These are phyloP conservation scores for Microthlaspi erraticum DNA, from an alignment of 345 rosid genomes.

Conservation along the genomic window DNA sequence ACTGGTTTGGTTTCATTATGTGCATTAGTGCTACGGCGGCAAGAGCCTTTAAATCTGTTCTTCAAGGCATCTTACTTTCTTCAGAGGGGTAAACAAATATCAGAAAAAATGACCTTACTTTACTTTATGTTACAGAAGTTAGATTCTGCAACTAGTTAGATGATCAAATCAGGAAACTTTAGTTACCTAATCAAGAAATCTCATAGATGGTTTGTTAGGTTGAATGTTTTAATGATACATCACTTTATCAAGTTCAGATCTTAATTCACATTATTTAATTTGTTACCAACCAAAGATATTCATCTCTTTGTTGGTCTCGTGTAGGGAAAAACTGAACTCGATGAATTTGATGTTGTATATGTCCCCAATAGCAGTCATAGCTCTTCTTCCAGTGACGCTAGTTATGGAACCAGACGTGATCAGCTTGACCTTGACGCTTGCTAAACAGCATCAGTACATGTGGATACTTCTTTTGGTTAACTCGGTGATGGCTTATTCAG, in stretches of 20 bases:
- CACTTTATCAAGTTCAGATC: conserved; percentile 8
- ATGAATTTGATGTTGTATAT: conserved; percentile 94
- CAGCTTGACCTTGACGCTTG: conserved; percentile 60
- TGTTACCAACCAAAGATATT: conserved; percentile 2
- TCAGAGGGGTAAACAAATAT: conserved; percentile 68
- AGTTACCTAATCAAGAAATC: conserved; percentile 16
- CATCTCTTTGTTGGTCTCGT: not conserved
- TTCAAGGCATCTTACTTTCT: conserved; percentile 94
- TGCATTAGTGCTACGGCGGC: conserved; percentile 96
- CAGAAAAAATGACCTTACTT: not conserved
- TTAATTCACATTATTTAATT: not conserved
- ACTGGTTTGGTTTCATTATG: conserved; percentile 92
- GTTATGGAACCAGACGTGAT: conserved; percentile 85
- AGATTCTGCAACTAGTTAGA: conserved; percentile 12
- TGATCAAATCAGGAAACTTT: conserved; percentile 32
- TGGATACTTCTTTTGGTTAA: conserved; percentile 77
- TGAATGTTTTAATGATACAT: not conserved
- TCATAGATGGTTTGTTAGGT: conserved; percentile 30
- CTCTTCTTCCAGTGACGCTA: conserved; percentile 70
- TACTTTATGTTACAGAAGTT: not conserved
- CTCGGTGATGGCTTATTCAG: conserved; percentile 84
- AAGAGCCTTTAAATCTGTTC: conserved; percentile 96
- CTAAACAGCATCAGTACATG: conserved; percentile 68
- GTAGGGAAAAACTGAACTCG: conserved; percentile 90
- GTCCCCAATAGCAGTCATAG: conserved; percentile 88